Percentiles rank a stretch among this genome's conserved stretches.
Evolutionary conservation across 2,329 filamentous ascomycete genomes (phyloP).

Genomic region (Biscogniauxia marginata): DNA sequence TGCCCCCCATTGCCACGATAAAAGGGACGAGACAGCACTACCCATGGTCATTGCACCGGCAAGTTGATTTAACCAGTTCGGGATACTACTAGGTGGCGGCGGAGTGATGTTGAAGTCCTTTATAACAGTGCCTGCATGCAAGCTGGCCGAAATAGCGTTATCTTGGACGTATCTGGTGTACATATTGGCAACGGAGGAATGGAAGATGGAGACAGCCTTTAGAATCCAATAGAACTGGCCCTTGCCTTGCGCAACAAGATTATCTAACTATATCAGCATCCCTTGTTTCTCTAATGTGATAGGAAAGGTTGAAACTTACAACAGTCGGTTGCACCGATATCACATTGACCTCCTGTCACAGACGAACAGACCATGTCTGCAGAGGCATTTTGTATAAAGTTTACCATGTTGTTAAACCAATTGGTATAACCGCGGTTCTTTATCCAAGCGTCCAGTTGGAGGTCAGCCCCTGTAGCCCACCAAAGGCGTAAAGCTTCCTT

Average conservation of each 20-base stretch:
- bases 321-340: neutral
- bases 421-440: neutral
- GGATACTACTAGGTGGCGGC: neutral
- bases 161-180: neutral
- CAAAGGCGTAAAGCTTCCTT: neutral
- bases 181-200: neutral
- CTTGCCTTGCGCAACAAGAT: neutral
- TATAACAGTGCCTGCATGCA: neutral
- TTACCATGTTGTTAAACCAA: neutral
- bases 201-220: neutral
- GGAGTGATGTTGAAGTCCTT: neutral
- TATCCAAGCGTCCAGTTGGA: neutral
- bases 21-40: neutral
- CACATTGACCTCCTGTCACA: neutral
- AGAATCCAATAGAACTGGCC: neutral
- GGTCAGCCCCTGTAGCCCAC: neutral
- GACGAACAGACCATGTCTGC: neutral
- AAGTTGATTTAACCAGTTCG: neutral
- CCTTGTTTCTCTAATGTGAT: neutral
- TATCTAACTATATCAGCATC: neutral
- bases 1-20: neutral
- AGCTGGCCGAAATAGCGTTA: neutral
- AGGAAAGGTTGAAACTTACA: neutral
- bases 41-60: neutral
- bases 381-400: neutral